Evolutionary conservation across 2,329 filamentous ascomycete genomes (phyloP).

Genomic region (Cadophora gregata): DNA sequence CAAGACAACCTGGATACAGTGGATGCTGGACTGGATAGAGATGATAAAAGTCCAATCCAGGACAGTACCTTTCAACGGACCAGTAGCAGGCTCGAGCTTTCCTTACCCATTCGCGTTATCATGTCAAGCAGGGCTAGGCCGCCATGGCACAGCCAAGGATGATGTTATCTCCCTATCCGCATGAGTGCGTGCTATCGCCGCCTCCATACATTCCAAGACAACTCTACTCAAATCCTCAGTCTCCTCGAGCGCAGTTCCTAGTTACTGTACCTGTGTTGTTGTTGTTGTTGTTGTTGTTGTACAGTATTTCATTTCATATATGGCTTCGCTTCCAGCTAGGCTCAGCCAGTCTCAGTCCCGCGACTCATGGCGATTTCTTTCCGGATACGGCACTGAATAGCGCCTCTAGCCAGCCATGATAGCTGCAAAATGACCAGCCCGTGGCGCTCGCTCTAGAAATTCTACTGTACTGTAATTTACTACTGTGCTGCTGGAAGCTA

Average conservation of each 20-base stretch:
- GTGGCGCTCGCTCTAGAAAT: conserved; percentile 15
- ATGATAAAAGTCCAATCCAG: not conserved
- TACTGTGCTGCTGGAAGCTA: not conserved
- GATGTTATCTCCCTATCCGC: conserved; percentile 2
- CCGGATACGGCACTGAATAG: conserved; percentile 19
- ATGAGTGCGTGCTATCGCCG: not conserved
- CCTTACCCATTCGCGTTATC: conserved; percentile 18
- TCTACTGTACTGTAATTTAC: too few relatives aligned
- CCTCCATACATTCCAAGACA: not conserved
- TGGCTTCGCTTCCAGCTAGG: not conserved
- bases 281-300: not conserved
- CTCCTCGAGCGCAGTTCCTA: not conserved
- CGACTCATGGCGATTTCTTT: conserved; percentile 21
- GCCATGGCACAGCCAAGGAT: not conserved
- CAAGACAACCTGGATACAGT: conserved; percentile 11
- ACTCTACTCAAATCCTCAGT: not conserved
- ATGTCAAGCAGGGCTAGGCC: not conserved
- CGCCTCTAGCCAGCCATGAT: not conserved
- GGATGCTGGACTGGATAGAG: too few relatives aligned
- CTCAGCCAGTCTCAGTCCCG: not conserved
- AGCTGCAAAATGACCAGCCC: conserved; percentile 25
- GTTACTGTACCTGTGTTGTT: too few relatives aligned
- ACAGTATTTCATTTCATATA: too few relatives aligned
- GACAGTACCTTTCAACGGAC: conserved; percentile 11
- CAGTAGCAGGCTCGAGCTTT: conserved; percentile 20